phyloP scores from a whole-genome alignment of 2,329 filamentous ascomycete genomes.

The Epichloe sp. region DNA sequence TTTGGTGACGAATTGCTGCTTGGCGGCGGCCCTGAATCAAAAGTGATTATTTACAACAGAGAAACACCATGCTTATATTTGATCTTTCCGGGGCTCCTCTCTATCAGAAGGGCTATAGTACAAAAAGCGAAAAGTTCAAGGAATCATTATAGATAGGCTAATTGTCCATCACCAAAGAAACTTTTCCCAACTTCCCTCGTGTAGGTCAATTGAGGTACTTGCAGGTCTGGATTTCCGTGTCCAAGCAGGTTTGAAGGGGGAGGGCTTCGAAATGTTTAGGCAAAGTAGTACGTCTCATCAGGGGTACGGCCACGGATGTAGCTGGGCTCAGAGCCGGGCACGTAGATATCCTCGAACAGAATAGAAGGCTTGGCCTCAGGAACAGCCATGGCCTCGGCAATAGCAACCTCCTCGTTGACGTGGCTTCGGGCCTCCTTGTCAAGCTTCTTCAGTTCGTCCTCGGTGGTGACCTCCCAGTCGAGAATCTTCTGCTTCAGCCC shows the following conservation, averaged over 20 bases:
- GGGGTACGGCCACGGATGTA: constrained; percentile 78
- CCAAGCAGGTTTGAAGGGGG: neutral
- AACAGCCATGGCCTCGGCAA: constrained; percentile 73
- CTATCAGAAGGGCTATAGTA: constrained; percentile 12
- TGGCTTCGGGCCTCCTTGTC: constrained; percentile 83
- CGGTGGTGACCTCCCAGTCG: constrained; percentile 81
- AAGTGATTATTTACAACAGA: neutral
- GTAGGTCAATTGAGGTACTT: too few relatives aligned
- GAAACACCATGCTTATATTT: constrained; percentile 11
- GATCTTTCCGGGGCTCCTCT: constrained; percentile 10
- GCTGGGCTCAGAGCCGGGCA: constrained; percentile 70
- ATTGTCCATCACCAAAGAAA: too few relatives aligned
- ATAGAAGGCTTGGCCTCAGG: constrained; percentile 72
- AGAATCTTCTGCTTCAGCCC: constrained; percentile 96
- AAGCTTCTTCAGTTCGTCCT: constrained; percentile 91
- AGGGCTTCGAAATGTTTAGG: constrained; percentile 17
- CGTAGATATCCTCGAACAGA: constrained; percentile 94
- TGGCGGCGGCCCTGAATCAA: neutral
- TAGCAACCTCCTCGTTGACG: constrained; percentile 81
- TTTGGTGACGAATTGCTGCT: neutral
- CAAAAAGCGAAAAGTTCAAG: constrained; percentile 15
- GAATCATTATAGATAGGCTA: constrained; percentile 17
- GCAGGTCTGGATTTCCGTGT: neutral
- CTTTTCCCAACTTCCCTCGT: too few relatives aligned
- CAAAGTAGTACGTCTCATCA: constrained; percentile 94